Evolutionary conservation across 2,329 filamentous ascomycete species (phyloP), one percentile per base, ranked within the genome.

Genomic region (Penicillium occitanis): DNA sequence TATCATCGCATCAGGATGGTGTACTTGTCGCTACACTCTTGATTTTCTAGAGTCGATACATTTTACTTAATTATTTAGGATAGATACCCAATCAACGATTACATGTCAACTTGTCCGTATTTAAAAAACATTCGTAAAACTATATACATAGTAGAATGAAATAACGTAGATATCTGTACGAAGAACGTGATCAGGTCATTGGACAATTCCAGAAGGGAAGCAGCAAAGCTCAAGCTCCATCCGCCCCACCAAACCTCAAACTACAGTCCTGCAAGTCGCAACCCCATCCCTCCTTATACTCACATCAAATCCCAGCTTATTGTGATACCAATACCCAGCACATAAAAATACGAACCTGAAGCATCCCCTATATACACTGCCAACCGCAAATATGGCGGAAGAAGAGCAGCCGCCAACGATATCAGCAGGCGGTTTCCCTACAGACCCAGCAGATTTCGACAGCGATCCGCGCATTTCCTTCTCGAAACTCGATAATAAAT

Each of bases 401-500:
- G 53, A 57, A 46, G 62, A 58, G 48, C 46, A 46, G 14, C 11
- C 40, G 14, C 6, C 19, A 44, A 14, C 40, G 22, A 22, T n/a
- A 59, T 46, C 70, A n/a, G 63, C 67, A 44, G 70, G 68, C 66
- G 75, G 70, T 63, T 86, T 87, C 68, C 85, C 85, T 19, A 77
- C 76, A 65, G 79, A 91, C 66, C 84, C 86, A 14, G 84, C 86
- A 65, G 85, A 90, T 58, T 96, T 96, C 75, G 88, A 90, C 72
- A 81, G 81, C 66, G 93, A 97, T 75, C 86, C 91, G 33, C 90
- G 93, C 71, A 91, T 97, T 73, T 94, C 92, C 5, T 96, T 90
- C 80, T 94, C 91, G n/a, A 91, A 87, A 75, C 83, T 92, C 68
- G 90, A 94, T 78, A 85, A 88, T 74, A 94, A 92, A 75, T 94